Evolutionary conservation across 345 rosid genomes (phyloP).

Genomic region (Camelina laxa): DNA sequence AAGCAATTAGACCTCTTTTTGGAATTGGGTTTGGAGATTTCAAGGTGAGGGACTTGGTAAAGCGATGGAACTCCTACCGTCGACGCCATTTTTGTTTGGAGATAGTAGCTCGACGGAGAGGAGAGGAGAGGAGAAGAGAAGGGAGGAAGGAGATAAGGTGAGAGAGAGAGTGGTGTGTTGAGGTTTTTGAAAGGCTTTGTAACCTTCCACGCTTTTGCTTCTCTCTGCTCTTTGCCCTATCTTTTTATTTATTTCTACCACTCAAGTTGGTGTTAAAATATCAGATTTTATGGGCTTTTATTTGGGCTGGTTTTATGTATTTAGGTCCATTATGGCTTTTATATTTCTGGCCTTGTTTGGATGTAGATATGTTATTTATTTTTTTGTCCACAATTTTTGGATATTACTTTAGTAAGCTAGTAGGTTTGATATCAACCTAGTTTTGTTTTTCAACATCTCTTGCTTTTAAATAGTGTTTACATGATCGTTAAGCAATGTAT

Average conservation of each 20-base stretch:
- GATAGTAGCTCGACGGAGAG: constrained; percentile 21
- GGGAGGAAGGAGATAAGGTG: constrained; percentile 32
- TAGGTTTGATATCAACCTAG: too few species aligned
- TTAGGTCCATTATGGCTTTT: neutral
- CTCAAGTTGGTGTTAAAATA: constrained; percentile 33
- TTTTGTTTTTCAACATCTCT: too few species aligned
- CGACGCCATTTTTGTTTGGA: constrained; percentile 52
- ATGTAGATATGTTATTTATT: too few species aligned
- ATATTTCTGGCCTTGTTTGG: neutral
- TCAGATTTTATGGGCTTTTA: constrained; percentile 14
- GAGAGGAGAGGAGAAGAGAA: neutral
- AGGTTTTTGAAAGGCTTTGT: constrained; percentile 41
- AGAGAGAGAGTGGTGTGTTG: constrained; percentile 1
- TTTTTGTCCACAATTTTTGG: too few species aligned
- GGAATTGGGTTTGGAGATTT: constrained; percentile 42
- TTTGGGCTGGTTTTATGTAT: neutral
- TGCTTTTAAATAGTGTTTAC: too few species aligned
- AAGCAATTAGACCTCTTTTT: constrained; percentile 38
- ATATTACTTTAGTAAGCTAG: too few species aligned
- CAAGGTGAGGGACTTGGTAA: constrained; percentile 53
- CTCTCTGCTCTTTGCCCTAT: constrained; percentile 43
- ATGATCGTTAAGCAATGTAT: too few species aligned
- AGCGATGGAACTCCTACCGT: constrained; percentile 51
- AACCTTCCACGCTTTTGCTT: constrained; percentile 48
- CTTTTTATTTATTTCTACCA: constrained; percentile 28